phyloP scores from a whole-genome alignment of 1,284 basidiomycete genomes.

The Cryptococcus neoformans region DNA sequence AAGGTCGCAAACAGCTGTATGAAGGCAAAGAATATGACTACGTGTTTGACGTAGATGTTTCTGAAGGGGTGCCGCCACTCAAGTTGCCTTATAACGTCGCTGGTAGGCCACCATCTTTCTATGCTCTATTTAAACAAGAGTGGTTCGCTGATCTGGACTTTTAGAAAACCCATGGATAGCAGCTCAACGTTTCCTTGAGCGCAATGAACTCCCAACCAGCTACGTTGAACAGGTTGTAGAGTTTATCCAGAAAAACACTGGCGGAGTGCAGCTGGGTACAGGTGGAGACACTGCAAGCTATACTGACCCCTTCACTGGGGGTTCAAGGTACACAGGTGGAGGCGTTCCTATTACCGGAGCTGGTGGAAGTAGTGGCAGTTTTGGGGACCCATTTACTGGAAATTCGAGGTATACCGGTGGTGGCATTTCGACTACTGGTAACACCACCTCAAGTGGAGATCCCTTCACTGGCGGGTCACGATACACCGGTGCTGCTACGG shows the following conservation, averaged over 20 bases:
- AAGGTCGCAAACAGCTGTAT: slow-evolving; percentile 79
- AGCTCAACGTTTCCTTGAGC: slow-evolving; percentile 82
- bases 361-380: slow-evolving; percentile 13
- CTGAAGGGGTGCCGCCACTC: slow-evolving; percentile 86
- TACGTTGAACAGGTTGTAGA: slow-evolving; percentile 89
- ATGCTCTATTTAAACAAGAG: not conserved
- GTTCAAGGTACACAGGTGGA: slow-evolving; percentile 57
- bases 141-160: not conserved
- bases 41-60: slow-evolving; percentile 96
- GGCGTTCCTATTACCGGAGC: slow-evolving; percentile 15
- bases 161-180: slow-evolving; percentile 89
- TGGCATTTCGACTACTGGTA: not conserved
- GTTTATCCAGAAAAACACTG: slow-evolving; percentile 91
- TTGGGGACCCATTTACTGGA: slow-evolving; percentile 83
- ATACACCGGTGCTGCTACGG: slow-evolving; percentile 48
- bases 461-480: slow-evolving; percentile 79
- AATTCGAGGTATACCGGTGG: slow-evolving; percentile 57
- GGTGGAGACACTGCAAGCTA: slow-evolving; percentile 49
- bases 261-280: slow-evolving; percentile 61
- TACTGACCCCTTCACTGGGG: slow-evolving; percentile 86
- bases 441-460: slow-evolving; percentile 53
- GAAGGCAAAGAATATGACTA: slow-evolving; percentile 96
- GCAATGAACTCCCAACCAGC: slow-evolving; percentile 74
- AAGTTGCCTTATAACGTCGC: slow-evolving; percentile 91
- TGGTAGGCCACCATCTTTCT: slow-evolving; percentile 55